A percentile compares a stretch with the other conserved stretches of the same genome.
Conservation (phyloP, 768 basidiomycete genomes). For the Mrakia frigida region DNA sequence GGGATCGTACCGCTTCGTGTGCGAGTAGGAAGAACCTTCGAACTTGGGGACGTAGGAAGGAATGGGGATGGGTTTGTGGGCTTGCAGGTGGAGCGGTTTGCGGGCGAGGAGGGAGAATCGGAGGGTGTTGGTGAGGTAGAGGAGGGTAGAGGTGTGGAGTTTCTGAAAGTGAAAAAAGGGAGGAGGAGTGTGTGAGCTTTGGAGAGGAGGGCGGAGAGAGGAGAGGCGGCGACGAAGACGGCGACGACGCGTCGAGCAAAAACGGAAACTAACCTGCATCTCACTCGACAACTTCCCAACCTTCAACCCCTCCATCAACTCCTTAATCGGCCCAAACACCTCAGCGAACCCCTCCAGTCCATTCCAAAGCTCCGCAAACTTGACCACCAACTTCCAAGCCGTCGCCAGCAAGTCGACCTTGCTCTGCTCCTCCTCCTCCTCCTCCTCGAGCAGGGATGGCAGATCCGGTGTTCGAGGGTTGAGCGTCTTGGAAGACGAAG, state of each 20-base stretch:
- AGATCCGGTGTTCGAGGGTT: constrained; percentile 23
- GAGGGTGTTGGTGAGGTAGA: constrained; percentile 58
- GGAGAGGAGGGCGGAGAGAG: background rate
- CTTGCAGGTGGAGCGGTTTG: constrained; percentile 73
- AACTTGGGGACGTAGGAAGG: constrained; percentile 91
- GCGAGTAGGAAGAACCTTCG: constrained; percentile 64
- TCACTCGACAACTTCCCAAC: constrained; percentile 48
- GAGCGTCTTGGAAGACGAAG: constrained; percentile 18
- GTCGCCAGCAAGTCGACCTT: constrained; percentile 68
- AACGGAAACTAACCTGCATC: constrained; percentile 53
- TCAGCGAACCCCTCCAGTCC: constrained; percentile 69
- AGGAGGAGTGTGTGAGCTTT: background rate
- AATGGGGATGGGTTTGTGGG: constrained; percentile 94
- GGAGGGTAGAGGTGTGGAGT: constrained; percentile 49
- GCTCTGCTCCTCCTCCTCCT: constrained; percentile 47
- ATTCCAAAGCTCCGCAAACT: constrained; percentile 72
- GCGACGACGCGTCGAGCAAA: background rate
- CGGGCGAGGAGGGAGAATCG: constrained; percentile 69
- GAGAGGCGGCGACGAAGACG: background rate
- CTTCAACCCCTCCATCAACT: constrained; percentile 57
- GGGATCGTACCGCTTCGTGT: constrained; percentile 74
- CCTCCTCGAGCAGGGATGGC: constrained; percentile 44
- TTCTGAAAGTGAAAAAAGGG: constrained; percentile 46
- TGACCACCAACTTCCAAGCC: constrained; percentile 62
- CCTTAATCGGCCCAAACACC: constrained; percentile 63